Evolutionary conservation across 371 early-diverging fungal species (phyloP), one percentile per base, ranked within the genome.

Genomic region (Apophysomyces variabilis): DNA sequence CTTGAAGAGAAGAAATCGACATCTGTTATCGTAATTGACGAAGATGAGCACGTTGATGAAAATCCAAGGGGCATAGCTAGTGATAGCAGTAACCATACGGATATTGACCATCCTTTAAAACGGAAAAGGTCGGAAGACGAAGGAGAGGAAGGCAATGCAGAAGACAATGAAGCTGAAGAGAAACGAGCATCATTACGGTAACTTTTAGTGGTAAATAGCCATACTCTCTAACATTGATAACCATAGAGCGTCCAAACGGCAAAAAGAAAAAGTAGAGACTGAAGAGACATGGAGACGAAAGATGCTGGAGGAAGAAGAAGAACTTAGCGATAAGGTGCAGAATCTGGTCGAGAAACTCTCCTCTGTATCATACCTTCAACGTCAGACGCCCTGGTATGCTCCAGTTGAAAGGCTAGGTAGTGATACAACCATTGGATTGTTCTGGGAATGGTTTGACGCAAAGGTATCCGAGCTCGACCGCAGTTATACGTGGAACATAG

Each of bases 201-300:
- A 61, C 13, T 7, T 38, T 26, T 26, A n/a, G 50, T 12, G 11
- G 0, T 16, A 13, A 18, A 7, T 50, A 50, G 54, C 18, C 18
- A 14, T 26, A 16, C 43, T 57, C 37, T 60, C n/a, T 43, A 13
- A 37, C 13, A 16, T 9, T 38, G 18, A 7, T 36, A 7, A 38
- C 38, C 37, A 59, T 63, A 87, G 88, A 66, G 75, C 86, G n/a
- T 87, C 85, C n/a, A 86, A 85, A 47, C 78, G 88, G 1, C 83
- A 85, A 32, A 70, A 76, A 4, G 85, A 87, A 56, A 86, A 87
- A 57, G 69, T 85, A 18, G 85, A 82, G 16, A 85, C 80, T 41
- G 85, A 85, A 61, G 86, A 87, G 59, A 76, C 69, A 5, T 80
- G 84, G 0, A 76, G 82, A 11, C 74, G 74, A 12, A 77, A 85